phyloP scores from a whole-genome alignment of 805 yeast genomes.

The Debaryomyces maramus region DNA sequence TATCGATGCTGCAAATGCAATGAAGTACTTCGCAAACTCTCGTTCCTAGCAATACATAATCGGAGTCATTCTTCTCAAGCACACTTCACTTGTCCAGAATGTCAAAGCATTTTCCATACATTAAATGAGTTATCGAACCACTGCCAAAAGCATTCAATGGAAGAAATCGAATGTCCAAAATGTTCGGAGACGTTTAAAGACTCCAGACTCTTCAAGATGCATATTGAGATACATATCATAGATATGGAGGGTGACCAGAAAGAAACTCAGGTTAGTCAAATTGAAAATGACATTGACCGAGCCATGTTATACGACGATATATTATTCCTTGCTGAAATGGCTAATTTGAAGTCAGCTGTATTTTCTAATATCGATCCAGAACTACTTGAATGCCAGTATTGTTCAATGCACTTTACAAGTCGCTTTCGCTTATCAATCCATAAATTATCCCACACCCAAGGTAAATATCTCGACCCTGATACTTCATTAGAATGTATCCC shows the following conservation, averaged over 20 bases:
- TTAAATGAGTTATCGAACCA: conserved; percentile 5
- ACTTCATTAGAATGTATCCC: too few relatives aligned
- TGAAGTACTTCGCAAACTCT: conserved; percentile 2
- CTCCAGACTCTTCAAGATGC: conserved; percentile 6
- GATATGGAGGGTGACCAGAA: conserved; percentile 2
- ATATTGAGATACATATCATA: conserved; percentile 9
- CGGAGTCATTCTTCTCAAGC: conserved; percentile 3
- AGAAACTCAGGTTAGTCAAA: background rate
- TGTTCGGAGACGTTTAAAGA: conserved; percentile 4
- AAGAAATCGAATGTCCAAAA: conserved; percentile 6
- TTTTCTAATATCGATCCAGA: background rate
- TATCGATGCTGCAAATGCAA: conserved; percentile 4
- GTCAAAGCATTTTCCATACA: conserved; percentile 1
- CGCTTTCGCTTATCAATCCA: conserved; percentile 3
- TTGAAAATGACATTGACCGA: background rate
- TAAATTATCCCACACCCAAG: too few relatives aligned
- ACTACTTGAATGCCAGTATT: conserved; percentile 1
- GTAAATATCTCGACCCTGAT: too few relatives aligned
- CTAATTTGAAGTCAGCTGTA: background rate
- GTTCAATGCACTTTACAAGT: conserved; percentile 3
- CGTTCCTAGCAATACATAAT: conserved; percentile 9
- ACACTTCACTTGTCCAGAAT: conserved; percentile 7
- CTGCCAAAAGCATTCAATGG: conserved; percentile 4
- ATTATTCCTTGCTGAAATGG: background rate
- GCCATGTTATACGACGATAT: background rate